phyloP scores from a whole-genome alignment of 1,284 basidiomycete species.

The Naganishia cerealis region DNA sequence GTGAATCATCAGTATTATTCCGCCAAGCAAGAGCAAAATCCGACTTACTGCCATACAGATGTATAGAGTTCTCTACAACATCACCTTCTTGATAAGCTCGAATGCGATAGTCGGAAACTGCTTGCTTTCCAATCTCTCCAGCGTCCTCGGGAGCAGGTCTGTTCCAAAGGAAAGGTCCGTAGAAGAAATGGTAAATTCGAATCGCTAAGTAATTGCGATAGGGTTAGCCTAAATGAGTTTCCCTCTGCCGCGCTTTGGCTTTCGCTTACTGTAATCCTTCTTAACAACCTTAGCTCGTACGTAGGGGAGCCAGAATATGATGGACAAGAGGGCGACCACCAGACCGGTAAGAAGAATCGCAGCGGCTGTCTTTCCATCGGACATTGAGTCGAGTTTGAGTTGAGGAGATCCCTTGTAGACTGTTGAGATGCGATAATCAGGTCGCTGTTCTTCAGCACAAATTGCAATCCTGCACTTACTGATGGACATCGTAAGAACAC shows the following conservation, averaged over 20 bases:
- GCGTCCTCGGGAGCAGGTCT: slow-evolving; percentile 52
- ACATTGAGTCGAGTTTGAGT: slow-evolving; percentile 54
- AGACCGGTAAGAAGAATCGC: slow-evolving; percentile 55
- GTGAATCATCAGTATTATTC: neutral
- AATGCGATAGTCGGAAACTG: slow-evolving; percentile 55
- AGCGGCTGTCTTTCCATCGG: slow-evolving; percentile 48
- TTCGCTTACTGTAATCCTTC: slow-evolving; percentile 54
- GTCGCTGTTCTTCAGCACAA: neutral
- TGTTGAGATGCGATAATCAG: slow-evolving; percentile 15
- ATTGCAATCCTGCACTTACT: neutral
- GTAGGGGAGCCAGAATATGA: slow-evolving; percentile 58
- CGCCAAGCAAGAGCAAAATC: neutral
- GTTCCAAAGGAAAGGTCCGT: slow-evolving; percentile 57
- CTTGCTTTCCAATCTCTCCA: slow-evolving; percentile 30
- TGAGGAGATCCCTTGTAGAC: slow-evolving; percentile 52
- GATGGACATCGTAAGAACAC: slow-evolving; percentile 51
- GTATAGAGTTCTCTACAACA: slow-evolving; percentile 9
- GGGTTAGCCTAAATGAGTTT: neutral
- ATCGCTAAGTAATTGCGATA: slow-evolving; percentile 37
- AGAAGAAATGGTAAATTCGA: slow-evolving; percentile 57
- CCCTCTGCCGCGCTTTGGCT: neutral
- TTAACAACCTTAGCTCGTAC: slow-evolving; percentile 56
- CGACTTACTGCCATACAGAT: slow-evolving; percentile 19
- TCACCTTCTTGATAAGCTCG: slow-evolving; percentile 33
- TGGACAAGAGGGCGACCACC: slow-evolving; percentile 52